phyloP scores from a whole-genome alignment of 2,329 filamentous ascomycete genomes.

The Venturia effusa region DNA sequence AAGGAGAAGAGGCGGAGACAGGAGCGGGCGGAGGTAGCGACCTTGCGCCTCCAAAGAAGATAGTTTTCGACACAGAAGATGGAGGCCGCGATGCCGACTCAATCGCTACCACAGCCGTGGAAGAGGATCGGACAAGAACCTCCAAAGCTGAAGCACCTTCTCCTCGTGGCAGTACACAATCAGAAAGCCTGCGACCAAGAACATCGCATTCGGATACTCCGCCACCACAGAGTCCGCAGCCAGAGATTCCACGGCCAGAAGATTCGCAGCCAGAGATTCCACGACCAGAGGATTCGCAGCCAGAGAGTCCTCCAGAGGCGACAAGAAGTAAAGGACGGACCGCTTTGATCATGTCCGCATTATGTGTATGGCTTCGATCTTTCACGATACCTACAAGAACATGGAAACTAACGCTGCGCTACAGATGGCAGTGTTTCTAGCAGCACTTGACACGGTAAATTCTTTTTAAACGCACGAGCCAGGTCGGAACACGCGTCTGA shows the following conservation, averaged over 20 bases:
- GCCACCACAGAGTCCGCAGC: no score
- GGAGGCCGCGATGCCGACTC: not conserved
- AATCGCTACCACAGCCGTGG: not conserved
- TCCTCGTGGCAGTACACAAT: no score
- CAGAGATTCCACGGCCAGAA: not conserved
- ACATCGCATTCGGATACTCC: no score
- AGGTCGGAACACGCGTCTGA: not conserved
- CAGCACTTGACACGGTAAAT: slow-evolving; percentile 10
- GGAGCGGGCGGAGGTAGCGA: not conserved
- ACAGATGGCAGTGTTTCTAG: slow-evolving; percentile 14
- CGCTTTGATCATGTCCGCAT: slow-evolving; percentile 10
- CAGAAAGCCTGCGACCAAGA: no score
- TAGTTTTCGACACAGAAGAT: not conserved
- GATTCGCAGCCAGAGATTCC: not conserved
- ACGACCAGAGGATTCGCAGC: not conserved
- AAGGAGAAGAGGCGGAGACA: not conserved
- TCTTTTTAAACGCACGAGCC: not conserved
- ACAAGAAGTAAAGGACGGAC: slow-evolving; percentile 6
- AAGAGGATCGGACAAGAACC: not conserved
- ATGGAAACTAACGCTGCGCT: not conserved
- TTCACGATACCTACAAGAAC: not conserved
- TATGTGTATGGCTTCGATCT: slow-evolving; percentile 3
- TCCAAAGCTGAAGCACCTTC: no score
- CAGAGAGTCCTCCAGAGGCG: not conserved
- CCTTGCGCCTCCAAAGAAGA: not conserved